Conservation (phyloP, 1,139 yeast species). For the Trichomonascaceae sp. region DNA sequence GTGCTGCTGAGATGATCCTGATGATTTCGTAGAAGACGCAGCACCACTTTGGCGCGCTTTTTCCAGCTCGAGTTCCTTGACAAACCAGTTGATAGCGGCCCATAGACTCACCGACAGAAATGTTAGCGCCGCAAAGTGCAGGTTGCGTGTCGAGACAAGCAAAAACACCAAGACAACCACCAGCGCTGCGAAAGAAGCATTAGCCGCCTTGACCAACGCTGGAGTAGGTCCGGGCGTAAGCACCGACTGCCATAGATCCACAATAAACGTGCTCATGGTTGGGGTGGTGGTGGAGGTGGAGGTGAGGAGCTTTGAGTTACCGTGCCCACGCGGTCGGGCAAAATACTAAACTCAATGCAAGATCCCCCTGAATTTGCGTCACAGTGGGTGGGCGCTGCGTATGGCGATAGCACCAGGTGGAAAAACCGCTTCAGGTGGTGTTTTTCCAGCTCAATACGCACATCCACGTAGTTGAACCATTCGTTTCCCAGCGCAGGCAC, state of each 20-base stretch:
- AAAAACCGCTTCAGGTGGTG: too few relatives aligned
- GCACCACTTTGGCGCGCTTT: slow-evolving; percentile 22
- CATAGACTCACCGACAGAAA: slow-evolving; percentile 61
- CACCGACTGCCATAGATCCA: slow-evolving; percentile 77
- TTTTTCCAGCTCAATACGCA: slow-evolving; percentile 30
- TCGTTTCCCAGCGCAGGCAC: slow-evolving; percentile 33
- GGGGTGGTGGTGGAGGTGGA: too few relatives aligned
- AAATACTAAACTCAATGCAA: too few relatives aligned
- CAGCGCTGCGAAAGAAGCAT: slow-evolving; percentile 48
- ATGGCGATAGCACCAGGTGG: too few relatives aligned
- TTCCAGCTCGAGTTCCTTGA: slow-evolving; percentile 48
- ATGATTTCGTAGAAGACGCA: too few relatives aligned
- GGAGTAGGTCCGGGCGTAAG: slow-evolving; percentile 95
- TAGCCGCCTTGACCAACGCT: slow-evolving; percentile 71
- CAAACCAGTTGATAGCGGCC: slow-evolving; percentile 79
- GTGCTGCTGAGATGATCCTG: slow-evolving; percentile 7
- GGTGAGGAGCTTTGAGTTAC: too few relatives aligned
- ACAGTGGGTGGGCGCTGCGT: too few relatives aligned
- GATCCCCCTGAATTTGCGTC: too few relatives aligned
- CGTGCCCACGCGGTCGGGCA: too few relatives aligned
- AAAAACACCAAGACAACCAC: slow-evolving; percentile 40
- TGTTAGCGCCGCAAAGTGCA: slow-evolving; percentile 66
- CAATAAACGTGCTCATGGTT: slow-evolving; percentile 21
- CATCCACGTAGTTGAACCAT: slow-evolving; percentile 31
- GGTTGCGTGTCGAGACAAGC: slow-evolving; percentile 49